Conservation (phyloP, 2,329 filamentous ascomycete genomes). For the Fusarium concolor region DNA sequence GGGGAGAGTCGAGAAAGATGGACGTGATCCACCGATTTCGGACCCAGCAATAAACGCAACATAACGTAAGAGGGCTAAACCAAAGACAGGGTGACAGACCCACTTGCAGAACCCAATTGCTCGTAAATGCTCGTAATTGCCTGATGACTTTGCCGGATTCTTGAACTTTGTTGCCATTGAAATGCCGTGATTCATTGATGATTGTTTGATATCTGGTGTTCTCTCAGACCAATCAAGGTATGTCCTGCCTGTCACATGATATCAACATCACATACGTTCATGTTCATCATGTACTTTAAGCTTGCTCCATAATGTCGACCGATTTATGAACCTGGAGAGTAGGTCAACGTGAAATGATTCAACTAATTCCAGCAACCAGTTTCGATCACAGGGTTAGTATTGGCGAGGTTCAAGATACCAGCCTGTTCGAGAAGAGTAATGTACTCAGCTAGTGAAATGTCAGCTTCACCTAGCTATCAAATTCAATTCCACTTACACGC, state of each 20-base stretch:
- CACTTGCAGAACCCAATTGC: background rate
- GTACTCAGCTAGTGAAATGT: constrained; percentile 5
- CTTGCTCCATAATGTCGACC: background rate
- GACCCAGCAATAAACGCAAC: background rate
- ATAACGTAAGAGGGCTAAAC: background rate
- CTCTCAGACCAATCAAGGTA: background rate
- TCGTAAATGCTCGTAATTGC: background rate
- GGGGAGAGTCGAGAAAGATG: background rate
- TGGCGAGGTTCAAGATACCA: background rate
- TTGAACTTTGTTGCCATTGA: background rate
- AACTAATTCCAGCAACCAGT: background rate
- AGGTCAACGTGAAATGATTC: too few species aligned
- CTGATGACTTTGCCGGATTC: background rate
- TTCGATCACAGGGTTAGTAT: background rate
- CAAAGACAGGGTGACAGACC: constrained; percentile 2
- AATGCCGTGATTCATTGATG: background rate
- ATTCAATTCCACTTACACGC: background rate
- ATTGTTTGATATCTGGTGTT: too few species aligned
- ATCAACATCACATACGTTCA: background rate
- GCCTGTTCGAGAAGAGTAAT: constrained; percentile 1
- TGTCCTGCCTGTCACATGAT: background rate
- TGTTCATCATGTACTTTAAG: background rate
- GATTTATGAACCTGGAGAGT: background rate
- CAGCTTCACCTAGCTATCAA: background rate
- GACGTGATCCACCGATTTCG: constrained; percentile 29